Base-by-base conservation (phyloP, 2,329 filamentous ascomycete genomes). In the Diaporthe vaccinii region DNA sequence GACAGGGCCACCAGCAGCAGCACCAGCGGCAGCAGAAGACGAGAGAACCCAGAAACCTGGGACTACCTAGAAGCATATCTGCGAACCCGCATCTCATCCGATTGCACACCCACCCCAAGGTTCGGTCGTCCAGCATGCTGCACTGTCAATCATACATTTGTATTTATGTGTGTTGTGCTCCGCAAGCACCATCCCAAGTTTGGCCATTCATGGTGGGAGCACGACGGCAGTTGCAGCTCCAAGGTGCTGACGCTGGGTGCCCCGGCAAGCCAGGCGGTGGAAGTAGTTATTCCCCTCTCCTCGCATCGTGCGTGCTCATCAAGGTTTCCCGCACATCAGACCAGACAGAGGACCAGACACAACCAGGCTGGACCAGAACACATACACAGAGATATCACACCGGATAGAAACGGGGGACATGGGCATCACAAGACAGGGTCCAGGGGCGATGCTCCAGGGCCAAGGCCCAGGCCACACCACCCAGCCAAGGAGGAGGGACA, bases 161-260 rank as follows among this genome's bases (percentile, higher is more conserved):
- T 65, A 65, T 65, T 65, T 12, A 22, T 31, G 25, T 31, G 25
- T 28, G 25, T 31, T 4, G 15, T 34, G 68, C 62, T 25, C 67
- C 28, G 68, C 57, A n/a, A 31, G 36, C 53, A 31, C n/a, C 34
- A 51, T n/a, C 72, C 74, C 62, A 49, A 49, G 65, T 67, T 25
- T 71, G 71, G 62, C 17, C 41, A 41, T 20, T 17, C 36, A 57
- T 61, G 59, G 39, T 46, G 59, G 58, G 46, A 57, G 69, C 36
- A 51, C 68, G 61, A 70, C 73, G 73, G 75, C 68, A 76, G 72
- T 73, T 75, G 70, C 41, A n/a, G 67, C 17, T 55, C 49, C 4
- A 44, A 39, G 12, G 41, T 44, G 49, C 57, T 51, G 58, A 14
- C 9, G 36, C 31, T 36, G 31, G 15, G 39, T 53, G 39, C 10